Base-by-base conservation (phyloP, 2,329 filamentous ascomycete genomes). In the Exophiala sp. region DNA sequence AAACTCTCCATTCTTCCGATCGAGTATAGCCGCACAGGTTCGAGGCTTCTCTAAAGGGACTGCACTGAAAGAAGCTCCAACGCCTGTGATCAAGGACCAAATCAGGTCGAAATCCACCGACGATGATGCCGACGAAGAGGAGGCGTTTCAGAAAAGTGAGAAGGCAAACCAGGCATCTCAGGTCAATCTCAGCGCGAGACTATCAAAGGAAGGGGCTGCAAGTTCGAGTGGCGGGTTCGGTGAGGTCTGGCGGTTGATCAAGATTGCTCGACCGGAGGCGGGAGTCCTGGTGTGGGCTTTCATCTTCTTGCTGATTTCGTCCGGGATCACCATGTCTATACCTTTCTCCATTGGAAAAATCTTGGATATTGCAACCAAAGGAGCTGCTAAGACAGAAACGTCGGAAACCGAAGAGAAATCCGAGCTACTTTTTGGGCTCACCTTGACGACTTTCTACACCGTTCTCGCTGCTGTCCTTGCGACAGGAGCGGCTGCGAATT, bases 261-360 rank as follows among this genome's bases (percentile, higher is more conserved):
- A 86, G 71, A 94, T 99, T 67, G 94, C 94, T 10, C 80, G 83
- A 51, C 92, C 92, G 2, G 94, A 99, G 74, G 74, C 88, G 29
- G 86, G 79, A 67, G 87, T 88, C 71, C 83, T 99, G 12, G 79
- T 78, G 5, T 72, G 88, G 60, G 95, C 95, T 3, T 92, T 97
- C 68, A 69, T 87, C 51, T 88, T 96, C 67, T 78, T 99, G 47
- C 78, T 99, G 54, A 79, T 96, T 58, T 96, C 92, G 12, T 97
- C 92, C 3, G 82, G 85, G 47, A 91, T 99, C 63, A 95, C 91
- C 53, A 95, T 99, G 88, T 91, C 90, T 2, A 89, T 99, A 55
- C 94, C 94, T 1, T 96, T 96, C 68, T 95, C 91, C 0, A 95
- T 99, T 61, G 94, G 94, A 52, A 92, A 91, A 68, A 95, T 99